Evolutionary conservation across 1,284 basidiomycete species (phyloP).

Genomic region (Kalmanozyma brasiliensis): DNA sequence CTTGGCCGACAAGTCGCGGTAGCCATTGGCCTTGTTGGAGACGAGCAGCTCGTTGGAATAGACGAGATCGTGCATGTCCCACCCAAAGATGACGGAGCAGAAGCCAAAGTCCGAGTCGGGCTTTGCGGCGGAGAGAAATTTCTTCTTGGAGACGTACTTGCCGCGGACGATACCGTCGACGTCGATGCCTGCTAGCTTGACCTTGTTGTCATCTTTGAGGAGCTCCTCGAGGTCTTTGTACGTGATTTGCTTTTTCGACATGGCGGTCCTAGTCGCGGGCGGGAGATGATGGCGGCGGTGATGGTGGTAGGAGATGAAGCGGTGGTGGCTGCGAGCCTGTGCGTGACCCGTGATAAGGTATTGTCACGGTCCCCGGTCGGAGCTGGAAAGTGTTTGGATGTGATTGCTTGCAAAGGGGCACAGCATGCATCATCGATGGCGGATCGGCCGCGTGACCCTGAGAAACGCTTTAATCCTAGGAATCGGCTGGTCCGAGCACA

Average conservation of each 20-base stretch:
- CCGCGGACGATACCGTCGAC: constrained; percentile 88
- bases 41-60: constrained; percentile 84
- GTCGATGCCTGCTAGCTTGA: constrained; percentile 77
- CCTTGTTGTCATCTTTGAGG: constrained; percentile 78
- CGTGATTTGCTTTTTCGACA: constrained; percentile 30
- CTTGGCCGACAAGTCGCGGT: constrained; percentile 83
- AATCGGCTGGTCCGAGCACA: constrained; percentile 21
- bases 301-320: not conserved
- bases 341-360: too few relatives aligned
- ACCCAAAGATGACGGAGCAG: constrained; percentile 58
- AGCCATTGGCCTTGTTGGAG: constrained; percentile 89
- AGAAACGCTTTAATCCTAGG: too few relatives aligned
- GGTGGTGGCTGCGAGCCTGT: not conserved
- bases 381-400: not conserved
- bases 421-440: too few relatives aligned
- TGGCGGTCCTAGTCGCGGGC: not conserved
- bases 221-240: constrained; percentile 52
- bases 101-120: constrained; percentile 73
- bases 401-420: too few relatives aligned
- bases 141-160: constrained; percentile 92
- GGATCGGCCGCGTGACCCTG: constrained; percentile 9
- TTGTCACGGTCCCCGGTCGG: not conserved
- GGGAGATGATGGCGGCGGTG: constrained; percentile 1
- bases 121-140: constrained; percentile 86
- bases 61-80: constrained; percentile 66